Conservation (phyloP, 169 alveolate genomes). For the Perkinsus chesapeaki region DNA sequence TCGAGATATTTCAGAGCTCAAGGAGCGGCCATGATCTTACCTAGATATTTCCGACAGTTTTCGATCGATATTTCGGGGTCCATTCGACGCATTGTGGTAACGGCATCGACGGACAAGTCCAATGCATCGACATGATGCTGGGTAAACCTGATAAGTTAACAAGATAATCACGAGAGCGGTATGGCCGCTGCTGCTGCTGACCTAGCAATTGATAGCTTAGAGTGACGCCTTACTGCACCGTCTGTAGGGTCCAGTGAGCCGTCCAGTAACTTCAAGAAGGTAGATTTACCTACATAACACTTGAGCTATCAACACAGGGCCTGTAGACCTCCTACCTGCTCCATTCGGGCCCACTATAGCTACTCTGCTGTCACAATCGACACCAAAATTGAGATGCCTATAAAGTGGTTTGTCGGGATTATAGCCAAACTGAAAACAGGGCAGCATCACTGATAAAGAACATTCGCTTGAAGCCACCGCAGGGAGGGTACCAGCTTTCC, state of each 20-base stretch:
- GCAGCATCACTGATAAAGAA: background rate
- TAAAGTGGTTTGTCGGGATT: background rate
- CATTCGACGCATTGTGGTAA: conserved; percentile 53
- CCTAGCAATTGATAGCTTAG: conserved; percentile 61
- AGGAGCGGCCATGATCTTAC: background rate
- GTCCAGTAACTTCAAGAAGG: conserved; percentile 63
- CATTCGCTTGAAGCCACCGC: no score
- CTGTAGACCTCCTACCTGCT: conserved; percentile 16
- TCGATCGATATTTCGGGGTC: conserved; percentile 36
- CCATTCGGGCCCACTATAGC: conserved; percentile 83
- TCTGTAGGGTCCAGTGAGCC: conserved; percentile 57
- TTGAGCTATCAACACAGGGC: conserved; percentile 1
- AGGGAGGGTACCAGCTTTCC: no score
- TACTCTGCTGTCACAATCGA: conserved; percentile 61
- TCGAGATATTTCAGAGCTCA: background rate
- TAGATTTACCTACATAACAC: conserved; percentile 55
- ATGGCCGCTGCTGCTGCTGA: background rate
- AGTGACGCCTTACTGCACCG: conserved; percentile 64
- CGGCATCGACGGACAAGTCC: conserved; percentile 61
- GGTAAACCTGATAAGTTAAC: conserved; percentile 45
- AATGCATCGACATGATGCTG: conserved; percentile 76
- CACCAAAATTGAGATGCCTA: conserved; percentile 40
- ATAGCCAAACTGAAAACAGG: background rate
- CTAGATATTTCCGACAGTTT: conserved; percentile 16
- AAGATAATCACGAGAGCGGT: conserved; percentile 1